Evolutionary conservation across 2,329 filamentous ascomycete species (phyloP).

Genomic region (Cercospora zeae-maydis): DNA sequence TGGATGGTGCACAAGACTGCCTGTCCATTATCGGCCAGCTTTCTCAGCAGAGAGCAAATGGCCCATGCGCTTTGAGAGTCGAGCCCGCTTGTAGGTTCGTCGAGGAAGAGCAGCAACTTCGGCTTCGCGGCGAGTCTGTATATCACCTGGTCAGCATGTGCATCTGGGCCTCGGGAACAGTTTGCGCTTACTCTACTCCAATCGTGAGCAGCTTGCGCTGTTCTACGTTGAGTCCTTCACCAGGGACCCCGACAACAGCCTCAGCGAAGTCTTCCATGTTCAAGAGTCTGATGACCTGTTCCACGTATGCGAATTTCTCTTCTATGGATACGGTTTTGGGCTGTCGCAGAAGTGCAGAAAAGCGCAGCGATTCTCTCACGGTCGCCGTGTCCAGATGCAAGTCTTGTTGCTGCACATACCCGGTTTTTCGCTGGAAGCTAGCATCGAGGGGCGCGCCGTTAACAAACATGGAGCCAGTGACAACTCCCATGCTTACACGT

Average conservation of each 20-base stretch:
- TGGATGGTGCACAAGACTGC: slow-evolving; percentile 50
- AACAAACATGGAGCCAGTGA: slow-evolving; percentile 64
- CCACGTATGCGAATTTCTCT: slow-evolving; percentile 61
- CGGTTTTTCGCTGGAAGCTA: slow-evolving; percentile 62
- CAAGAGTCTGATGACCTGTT: slow-evolving; percentile 63
- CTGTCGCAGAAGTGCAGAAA: slow-evolving; percentile 57
- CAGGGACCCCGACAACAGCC: slow-evolving; percentile 58
- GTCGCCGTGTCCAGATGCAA: slow-evolving; percentile 55
- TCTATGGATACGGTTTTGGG: slow-evolving; percentile 51
- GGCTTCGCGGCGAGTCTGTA: slow-evolving; percentile 53
- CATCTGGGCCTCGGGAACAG: slow-evolving; percentile 33
- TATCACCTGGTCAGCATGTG: slow-evolving; percentile 68
- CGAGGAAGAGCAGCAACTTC: slow-evolving; percentile 60
- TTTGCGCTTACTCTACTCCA: slow-evolving; percentile 56
- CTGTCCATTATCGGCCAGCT: slow-evolving; percentile 52
- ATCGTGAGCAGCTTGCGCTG: slow-evolving; percentile 62
- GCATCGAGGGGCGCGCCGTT: slow-evolving; percentile 56
- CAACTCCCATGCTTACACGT: slow-evolving; percentile 58
- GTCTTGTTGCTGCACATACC: slow-evolving; percentile 67
- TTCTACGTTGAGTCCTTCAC: slow-evolving; percentile 59
- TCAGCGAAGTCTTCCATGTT: slow-evolving; percentile 66
- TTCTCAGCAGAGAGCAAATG: slow-evolving; percentile 59
- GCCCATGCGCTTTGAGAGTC: slow-evolving; percentile 63
- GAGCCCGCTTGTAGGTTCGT: slow-evolving; percentile 58
- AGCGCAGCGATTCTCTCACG: slow-evolving; percentile 53